Evolutionary conservation across 2,329 filamentous ascomycete species (phyloP).

Genomic region (Stemphylium beticola): DNA sequence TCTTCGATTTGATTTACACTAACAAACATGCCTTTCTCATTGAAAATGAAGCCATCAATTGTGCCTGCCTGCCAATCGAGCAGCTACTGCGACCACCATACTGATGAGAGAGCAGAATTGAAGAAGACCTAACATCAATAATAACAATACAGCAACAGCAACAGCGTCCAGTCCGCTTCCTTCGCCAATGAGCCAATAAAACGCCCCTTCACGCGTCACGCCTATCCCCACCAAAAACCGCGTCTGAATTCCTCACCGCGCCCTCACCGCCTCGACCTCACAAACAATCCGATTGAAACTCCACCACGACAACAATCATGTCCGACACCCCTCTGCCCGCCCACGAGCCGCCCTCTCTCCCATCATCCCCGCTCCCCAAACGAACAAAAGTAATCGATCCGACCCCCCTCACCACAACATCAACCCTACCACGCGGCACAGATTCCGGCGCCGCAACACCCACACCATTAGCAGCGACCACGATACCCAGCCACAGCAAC

Average conservation of each 20-base stretch:
- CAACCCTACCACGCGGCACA: slow-evolving; percentile 33
- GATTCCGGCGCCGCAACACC: slow-evolving; percentile 47
- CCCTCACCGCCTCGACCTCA: slow-evolving; percentile 23
- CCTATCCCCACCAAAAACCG: slow-evolving; percentile 9
- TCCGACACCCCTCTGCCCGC: slow-evolving; percentile 35
- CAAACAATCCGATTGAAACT: slow-evolving; percentile 3
- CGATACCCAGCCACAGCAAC: slow-evolving; percentile 25
- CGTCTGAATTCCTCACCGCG: background rate
- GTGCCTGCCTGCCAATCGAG: no score
- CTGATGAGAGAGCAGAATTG: background rate
- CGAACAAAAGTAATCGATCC: slow-evolving; percentile 71
- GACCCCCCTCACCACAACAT: slow-evolving; percentile 37
- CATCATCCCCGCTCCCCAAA: slow-evolving; percentile 78
- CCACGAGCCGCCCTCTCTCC: slow-evolving; percentile 61
- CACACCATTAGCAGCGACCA: slow-evolving; percentile 36
- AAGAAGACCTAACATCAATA: no score
- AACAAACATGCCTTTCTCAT: no score
- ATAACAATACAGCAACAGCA: background rate
- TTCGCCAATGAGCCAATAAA: slow-evolving; percentile 8
- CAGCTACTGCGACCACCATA: no score
- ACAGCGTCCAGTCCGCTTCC: background rate
- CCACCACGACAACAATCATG: slow-evolving; percentile 18
- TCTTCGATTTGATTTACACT: no score
- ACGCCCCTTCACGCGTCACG: slow-evolving; percentile 10
- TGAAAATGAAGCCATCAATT: no score